Evolutionary conservation across 768 basidiomycete genomes (phyloP), one percentile per base, ranked within the genome.

Genomic region (Lactarius tabidus): DNA sequence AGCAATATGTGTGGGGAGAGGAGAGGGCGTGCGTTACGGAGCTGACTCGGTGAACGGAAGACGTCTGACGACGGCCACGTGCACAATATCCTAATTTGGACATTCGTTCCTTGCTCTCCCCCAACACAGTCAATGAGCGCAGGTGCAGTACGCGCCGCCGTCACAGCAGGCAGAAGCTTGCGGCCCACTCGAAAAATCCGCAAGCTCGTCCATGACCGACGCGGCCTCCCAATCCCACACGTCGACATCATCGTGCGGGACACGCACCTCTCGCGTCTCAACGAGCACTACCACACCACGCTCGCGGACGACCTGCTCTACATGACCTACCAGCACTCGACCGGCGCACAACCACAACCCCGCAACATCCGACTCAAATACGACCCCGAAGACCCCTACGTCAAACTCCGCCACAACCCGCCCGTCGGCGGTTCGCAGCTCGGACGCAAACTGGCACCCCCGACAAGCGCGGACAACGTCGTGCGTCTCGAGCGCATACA

Each of bases 261-360:
- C 72, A 88, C 85, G 63, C 84, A 86, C 6, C 81, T 83, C 64
- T 88, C 84, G 67, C 86, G 95, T 48, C 82, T 94, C 61, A 80
- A 81, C 60, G 87, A 93, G 67, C 93, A 98, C 79, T 98, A 97
- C 79, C 74, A 90, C 75, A 77, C 79, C 43, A 88, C 94, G 10
- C 81, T 98, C 66, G 85, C 85, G 26, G 90, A 95, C 75, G 84
- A 98, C 78, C 80, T 95, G 70, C 86, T 98, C 84, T 99, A 99
- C 82, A 88, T 98, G 83, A 90, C 89, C 60, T 97, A 98, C 79
- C 79, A 83, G 57, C 96, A 98, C 76, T 82, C 87, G 70, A 76
- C 79, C 51, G 79, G 75, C n/a, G 76, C 82, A 6, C 82, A 80
- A 54, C 81, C 83, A 15, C 77, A 81, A 14, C 80, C 80, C 10